These are phyloP conservation scores for Scutellaria barbata DNA, from an alignment of 257 asterid species.

Conservation along the genomic window DNA sequence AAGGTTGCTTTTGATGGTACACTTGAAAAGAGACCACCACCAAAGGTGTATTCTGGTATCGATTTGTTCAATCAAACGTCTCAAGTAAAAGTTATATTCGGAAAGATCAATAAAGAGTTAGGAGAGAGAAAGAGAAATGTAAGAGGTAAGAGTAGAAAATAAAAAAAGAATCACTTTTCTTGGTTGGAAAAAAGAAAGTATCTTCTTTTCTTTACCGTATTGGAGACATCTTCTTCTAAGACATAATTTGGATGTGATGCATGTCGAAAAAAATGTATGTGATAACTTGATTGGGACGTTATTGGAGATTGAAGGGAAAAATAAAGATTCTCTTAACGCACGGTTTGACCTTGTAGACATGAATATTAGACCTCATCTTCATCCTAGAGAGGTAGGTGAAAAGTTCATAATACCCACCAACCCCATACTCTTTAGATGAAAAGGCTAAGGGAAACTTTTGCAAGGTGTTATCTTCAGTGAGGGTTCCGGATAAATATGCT, in stretches of 20 bases:
- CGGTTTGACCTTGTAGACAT: background rate
- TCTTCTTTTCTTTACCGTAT: background rate
- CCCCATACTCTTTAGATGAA: background rate
- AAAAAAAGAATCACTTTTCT: background rate
- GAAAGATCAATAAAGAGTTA: background rate
- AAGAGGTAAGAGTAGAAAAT: background rate
- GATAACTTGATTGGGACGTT: background rate
- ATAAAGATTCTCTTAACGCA: background rate
- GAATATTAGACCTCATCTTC: background rate
- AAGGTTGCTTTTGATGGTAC: background rate
- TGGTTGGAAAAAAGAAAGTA: too few relatives aligned
- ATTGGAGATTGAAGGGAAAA: constrained; percentile 4
- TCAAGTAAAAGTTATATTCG: too few relatives aligned
- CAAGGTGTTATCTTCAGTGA: background rate
- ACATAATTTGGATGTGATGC: constrained; percentile 2
- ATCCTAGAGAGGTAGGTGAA: background rate
- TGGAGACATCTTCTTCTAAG: background rate
- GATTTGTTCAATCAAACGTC: too few relatives aligned
- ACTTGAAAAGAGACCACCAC: too few relatives aligned
- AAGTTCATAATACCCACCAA: background rate
- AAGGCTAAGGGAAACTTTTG: background rate
- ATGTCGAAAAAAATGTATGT: background rate
- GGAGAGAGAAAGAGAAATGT: background rate
- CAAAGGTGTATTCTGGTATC: too few relatives aligned
- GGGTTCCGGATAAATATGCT: background rate